phyloP scores from a whole-genome alignment of 2,329 filamentous ascomycete species.

The Diaporthe aspalathi region DNA sequence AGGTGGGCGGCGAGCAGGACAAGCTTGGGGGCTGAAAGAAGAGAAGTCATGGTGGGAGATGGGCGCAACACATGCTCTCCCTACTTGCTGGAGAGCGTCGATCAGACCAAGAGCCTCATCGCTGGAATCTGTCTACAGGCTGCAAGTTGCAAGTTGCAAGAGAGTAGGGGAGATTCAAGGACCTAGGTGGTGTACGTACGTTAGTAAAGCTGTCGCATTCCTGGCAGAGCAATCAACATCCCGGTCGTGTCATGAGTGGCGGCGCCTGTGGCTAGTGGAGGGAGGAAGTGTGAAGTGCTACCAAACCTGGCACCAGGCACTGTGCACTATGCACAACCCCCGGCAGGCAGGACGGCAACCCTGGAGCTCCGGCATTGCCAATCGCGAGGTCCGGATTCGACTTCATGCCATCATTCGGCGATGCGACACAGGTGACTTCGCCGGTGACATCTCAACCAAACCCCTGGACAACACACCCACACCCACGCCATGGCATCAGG shows the following conservation, averaged over 20 bases:
- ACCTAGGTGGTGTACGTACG: neutral
- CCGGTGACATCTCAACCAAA: conserved; percentile 19
- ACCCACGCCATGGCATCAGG: conserved; percentile 41
- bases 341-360: conserved; percentile 18
- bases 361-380: conserved; percentile 25
- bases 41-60: conserved; percentile 51
- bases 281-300: neutral
- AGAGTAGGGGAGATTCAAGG: neutral
- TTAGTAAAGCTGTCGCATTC: conserved; percentile 25
- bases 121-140: neutral
- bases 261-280: conserved; percentile 20
- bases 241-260: conserved; percentile 12
- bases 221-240: conserved; percentile 14
- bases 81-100: neutral
- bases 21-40: conserved; percentile 74
- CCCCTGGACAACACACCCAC: conserved; percentile 21
- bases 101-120: conserved; percentile 14
- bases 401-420: conserved; percentile 35
- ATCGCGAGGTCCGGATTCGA: conserved; percentile 31
- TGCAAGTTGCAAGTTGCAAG: neutral
- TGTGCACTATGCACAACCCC: neutral
- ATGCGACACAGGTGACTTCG: conserved; percentile 31
- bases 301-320: conserved; percentile 8
- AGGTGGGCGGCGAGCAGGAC: conserved; percentile 79
- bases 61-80: conserved; percentile 39